Base-by-base conservation (phyloP, 163 green algal species). In the Coccomyxa subellipsoidea region DNA sequence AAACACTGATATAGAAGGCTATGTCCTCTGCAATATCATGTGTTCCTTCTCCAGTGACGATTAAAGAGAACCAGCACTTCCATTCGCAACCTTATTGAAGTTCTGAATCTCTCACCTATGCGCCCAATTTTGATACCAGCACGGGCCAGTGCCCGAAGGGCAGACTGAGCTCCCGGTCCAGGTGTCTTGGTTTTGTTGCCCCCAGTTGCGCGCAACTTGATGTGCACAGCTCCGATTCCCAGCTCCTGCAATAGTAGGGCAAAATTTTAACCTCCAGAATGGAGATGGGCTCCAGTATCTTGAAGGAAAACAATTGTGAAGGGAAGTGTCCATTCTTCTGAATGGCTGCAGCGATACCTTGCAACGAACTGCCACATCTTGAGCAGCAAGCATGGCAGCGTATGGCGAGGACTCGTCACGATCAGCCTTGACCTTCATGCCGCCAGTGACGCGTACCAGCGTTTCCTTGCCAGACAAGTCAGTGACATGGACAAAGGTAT, bases 371-470 rank as follows among this genome's bases (percentile, higher is more conserved):
- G 95, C 94, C 37, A 98, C 95, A 84, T 98, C 95, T 91, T 99
- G 97, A 7, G 97, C 97, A 54, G 97, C 97, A 95, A 99, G 93
- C 97, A 99, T 99, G 79, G 97, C 97, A 70, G 97, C 97, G 86
- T 99, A 99, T 66, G 97, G 97, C 15, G 95, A 98, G 37, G 95
- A 98, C 94, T 99, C 97, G 83, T 99, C 97, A 76, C 97, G 94
- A 87, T 99, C 97, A 81, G 97, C 97, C 92, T 99, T 99, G 53
- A 99, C 97, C 91, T 99, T 99, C 97, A 99, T 99, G 85, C 97
- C 97, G 79, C 97, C 97, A 37, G 97, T 99, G 23, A 99, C 93
- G 80, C 97, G 95, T 81, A 88, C 90, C 59, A 99, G 92, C 71
- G 97, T 99, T 90, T 99, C 97, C 91, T 97, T 97, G 81, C 97